Base-by-base conservation (phyloP, 768 basidiomycete genomes). In the Tylopilus felleus region DNA sequence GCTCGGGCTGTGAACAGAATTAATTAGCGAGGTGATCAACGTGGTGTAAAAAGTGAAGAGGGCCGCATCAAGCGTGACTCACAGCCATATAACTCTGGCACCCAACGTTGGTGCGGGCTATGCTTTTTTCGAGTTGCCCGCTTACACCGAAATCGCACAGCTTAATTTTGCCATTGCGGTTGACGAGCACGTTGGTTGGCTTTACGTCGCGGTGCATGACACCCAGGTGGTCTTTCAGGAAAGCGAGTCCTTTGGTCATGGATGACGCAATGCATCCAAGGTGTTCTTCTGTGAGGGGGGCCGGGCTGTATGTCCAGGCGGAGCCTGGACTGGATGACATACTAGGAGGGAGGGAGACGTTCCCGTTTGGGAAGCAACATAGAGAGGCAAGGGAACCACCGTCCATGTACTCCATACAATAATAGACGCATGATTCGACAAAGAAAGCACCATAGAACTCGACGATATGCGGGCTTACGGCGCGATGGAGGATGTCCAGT, bases 401-500 rank as follows among this genome's bases (percentile, higher is more conserved):
- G 68, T 99, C 96, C 97, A 99, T 99, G 74, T 87, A 92, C 76
- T 99, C 97, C 95, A 98, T 98, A 73, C 95, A 98, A 71, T 97
- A 98, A 74, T 99, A 98, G 22, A 99, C 97, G 70, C 96, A 99
- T n/a, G 92, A 92, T 68, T 99, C 97, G 72, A 97, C 94, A 73
- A 97, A 98, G 77, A 99, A 99, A 5, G 97, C 97, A 41, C 97
- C 97, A 68, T 96, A 98, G 63, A 99, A 99, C 57, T 98, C 97
- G 64, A 99, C 92, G 60, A 98, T 98, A 65, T 91, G 85, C 3
- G 89, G 90, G 9, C 89, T 85, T 41, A 87, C 80, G 4, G 95
- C 95, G 25, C 94, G 90, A 71, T 99, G 97, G 8, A 99, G 83
- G 60, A 99, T 89, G 67, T 99, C 96, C 50, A 99, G 88, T 67